Evolutionary conservation across 2,329 filamentous ascomycete genomes (phyloP).

Genomic region (Fusarium compactum): DNA sequence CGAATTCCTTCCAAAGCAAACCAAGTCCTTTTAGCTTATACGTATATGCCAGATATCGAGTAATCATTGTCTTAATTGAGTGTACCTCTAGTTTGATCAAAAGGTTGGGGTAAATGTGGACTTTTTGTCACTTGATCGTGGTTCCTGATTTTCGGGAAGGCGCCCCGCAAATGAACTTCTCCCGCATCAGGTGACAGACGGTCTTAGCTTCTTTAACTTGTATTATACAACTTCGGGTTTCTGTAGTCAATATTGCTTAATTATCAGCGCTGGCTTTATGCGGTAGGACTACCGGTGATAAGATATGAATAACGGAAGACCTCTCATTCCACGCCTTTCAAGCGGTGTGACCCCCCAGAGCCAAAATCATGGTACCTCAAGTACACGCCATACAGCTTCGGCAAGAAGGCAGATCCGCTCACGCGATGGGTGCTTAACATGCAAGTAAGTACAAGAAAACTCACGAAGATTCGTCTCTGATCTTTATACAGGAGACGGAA

Average conservation of each 20-base stretch:
- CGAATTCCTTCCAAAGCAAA: not conserved
- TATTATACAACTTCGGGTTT: conserved; percentile 10
- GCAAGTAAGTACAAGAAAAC: conserved; percentile 52
- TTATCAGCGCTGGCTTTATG: not conserved
- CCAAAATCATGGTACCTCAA: conserved; percentile 9
- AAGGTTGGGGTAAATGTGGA: not conserved
- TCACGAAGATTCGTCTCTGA: not conserved
- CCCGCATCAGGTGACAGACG: conserved; percentile 33
- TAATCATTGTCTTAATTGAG: not conserved
- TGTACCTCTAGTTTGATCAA: not conserved
- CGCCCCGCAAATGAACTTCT: conserved; percentile 33
- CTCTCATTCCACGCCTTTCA: conserved; percentile 36
- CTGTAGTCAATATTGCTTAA: not conserved
- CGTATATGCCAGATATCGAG: not conserved
- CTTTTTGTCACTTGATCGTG: not conserved
- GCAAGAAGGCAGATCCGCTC: conserved; percentile 45
- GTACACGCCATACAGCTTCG: conserved; percentile 26
- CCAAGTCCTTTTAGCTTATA: too few relatives aligned
- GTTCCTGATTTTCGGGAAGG: conserved; percentile 18
- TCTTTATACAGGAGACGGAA: conserved; percentile 56
- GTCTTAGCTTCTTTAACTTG: conserved; percentile 4
- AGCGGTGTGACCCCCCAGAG: conserved; percentile 22
- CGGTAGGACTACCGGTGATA: not conserved
- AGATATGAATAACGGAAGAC: conserved; percentile 33
- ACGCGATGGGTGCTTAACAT: conserved; percentile 56